Base-by-base conservation (phyloP, 768 basidiomycete genomes). In the Kwoniella bestiolae region DNA sequence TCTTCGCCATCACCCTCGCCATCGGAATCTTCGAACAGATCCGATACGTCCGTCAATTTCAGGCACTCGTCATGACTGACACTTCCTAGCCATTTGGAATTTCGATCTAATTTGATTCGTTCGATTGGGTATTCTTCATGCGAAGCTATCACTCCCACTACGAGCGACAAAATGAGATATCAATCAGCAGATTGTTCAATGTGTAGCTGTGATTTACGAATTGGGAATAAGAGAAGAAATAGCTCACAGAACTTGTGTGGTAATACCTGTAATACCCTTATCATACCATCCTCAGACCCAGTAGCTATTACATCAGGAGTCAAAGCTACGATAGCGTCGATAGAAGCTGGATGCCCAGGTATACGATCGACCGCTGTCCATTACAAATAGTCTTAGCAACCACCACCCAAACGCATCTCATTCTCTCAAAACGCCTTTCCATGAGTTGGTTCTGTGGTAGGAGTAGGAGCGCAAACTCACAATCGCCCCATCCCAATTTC, bases 71-170 rank as follows among this genome's bases (percentile, higher is more conserved):
- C 94, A 71, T 97, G 94, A 31, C 92, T 91, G 26, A 88, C 91
- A 78, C 92, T 94, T 23, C 89, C 94, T n/a, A 93, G 86, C 92
- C 94, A 96, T 83, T 88, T 88, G 23, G 85, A 85, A 26, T 79
- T 83, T 50, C 82, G 80, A 71, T 87, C 87, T 21, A 94, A 82
- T 21, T 86, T 87, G 45, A 96, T 88, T 26, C 92, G 86, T 81
- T 97, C 94, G 53, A 97, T 87, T 5, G 94, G 94, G 82, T 91
- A 93, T 65, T 92, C 90, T 4, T 91, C 92, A 71, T 96, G 94
- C 70, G 94, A 91, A 12, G 90, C 90, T 44, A 97, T 88, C 53
- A 94, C 89, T 21, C 94, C 94, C 47, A 95, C 83, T 82, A 34
- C 3, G n/a, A 53, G 47, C 16, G 41, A 16, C 16, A 21, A 31